phyloP scores from a whole-genome alignment of 495 filamentous ascomycete genomes.

The Penicillium chermesinum region DNA sequence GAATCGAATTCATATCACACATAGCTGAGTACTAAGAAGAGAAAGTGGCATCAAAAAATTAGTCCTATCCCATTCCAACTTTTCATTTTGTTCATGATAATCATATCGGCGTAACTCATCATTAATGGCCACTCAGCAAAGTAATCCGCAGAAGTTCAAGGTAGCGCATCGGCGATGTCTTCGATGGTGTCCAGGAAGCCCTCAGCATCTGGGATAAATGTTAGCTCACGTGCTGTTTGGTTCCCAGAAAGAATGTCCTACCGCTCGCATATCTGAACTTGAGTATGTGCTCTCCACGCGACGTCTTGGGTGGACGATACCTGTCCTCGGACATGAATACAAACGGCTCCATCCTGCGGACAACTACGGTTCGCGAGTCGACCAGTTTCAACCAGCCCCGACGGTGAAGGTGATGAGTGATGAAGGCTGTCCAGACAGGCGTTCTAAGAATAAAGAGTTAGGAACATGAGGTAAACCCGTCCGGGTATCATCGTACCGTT shows the following conservation, averaged over 20 bases:
- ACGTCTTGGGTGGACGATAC: conserved; percentile 42
- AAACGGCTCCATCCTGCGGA: conserved; percentile 57
- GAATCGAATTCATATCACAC: neutral
- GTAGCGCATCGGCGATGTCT: conserved; percentile 11
- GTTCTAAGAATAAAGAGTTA: conserved; percentile 23
- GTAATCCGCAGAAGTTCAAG: conserved; percentile 1
- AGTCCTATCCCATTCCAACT: conserved; percentile 1
- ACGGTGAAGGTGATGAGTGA: conserved; percentile 55
- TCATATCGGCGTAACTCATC: conserved; percentile 21
- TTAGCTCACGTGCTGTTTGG: neutral
- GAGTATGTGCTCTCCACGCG: conserved; percentile 34
- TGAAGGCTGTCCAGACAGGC: conserved; percentile 75
- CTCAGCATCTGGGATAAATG: conserved; percentile 31
- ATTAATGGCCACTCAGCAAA: conserved; percentile 7
- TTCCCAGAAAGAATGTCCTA: conserved; percentile 7
- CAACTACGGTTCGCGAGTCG: conserved; percentile 48
- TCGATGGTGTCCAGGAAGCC: conserved; percentile 26
- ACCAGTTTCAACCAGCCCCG: conserved; percentile 52
- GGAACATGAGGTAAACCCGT: neutral
- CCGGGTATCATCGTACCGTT: conserved; percentile 25
- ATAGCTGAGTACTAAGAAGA: neutral
- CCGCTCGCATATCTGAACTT: conserved; percentile 33
- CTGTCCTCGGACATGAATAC: conserved; percentile 52
- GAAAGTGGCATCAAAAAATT: neutral
- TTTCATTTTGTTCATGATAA: conserved; percentile 16